Percentiles rank a stretch among this genome's conserved stretches.
phyloP scores from a whole-genome alignment of 768 basidiomycete species.

The Russula ochroleuca region DNA sequence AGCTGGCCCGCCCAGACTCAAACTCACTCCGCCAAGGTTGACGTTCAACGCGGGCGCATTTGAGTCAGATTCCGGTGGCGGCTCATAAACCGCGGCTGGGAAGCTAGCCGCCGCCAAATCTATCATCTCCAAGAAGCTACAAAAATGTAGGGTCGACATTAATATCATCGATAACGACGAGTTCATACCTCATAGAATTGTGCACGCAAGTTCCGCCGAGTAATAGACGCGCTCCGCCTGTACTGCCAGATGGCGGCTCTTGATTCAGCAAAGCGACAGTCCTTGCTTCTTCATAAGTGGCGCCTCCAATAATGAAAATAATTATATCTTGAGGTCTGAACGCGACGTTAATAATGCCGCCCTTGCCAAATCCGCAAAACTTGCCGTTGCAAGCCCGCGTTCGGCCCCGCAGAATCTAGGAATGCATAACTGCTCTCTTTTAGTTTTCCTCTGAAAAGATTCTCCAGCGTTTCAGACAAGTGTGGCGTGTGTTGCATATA shows the following conservation, averaged over 20 bases:
- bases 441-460: conserved; percentile 79
- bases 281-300: conserved; percentile 93
- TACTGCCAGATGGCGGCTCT: conserved; percentile 54
- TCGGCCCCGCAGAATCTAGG: conserved; percentile 63
- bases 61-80: conserved; percentile 67
- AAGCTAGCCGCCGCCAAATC: conserved; percentile 62
- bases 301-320: conserved; percentile 93
- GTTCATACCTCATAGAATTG: conserved; percentile 80
- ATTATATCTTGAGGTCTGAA: conserved; percentile 91
- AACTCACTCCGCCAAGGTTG: conserved; percentile 87
- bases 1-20: conserved; percentile 84
- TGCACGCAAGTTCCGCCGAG: conserved; percentile 94
- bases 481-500: conserved; percentile 97
- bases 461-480: conserved; percentile 86
- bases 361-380: conserved; percentile 20
- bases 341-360: conserved; percentile 1
- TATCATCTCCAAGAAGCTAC: conserved; percentile 87
- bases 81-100: conserved; percentile 64
- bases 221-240: conserved; percentile 68
- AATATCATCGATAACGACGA: neutral
- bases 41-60: conserved; percentile 81
- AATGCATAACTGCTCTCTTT: conserved; percentile 90
- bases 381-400: conserved; percentile 69
- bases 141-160: neutral
- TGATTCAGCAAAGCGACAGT: conserved; percentile 84